phyloP scores from a whole-genome alignment of 768 basidiomycete genomes.

The Mycena maculata region DNA sequence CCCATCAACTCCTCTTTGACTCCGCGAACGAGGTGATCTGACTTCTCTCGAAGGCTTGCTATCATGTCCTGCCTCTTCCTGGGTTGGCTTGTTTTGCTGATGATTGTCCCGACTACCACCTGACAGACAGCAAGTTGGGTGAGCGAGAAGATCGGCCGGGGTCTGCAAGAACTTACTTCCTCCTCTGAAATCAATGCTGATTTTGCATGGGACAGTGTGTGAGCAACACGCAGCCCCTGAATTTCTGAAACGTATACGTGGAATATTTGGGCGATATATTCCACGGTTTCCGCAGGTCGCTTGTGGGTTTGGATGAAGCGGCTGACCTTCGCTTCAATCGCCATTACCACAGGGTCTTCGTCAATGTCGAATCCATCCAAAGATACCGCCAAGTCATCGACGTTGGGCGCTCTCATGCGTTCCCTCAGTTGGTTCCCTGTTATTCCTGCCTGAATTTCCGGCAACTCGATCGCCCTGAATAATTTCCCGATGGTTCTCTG shows the following conservation, averaged over 20 bases:
- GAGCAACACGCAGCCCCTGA: constrained; percentile 57
- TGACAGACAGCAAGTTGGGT: too few relatives aligned
- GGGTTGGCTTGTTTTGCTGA: constrained; percentile 70
- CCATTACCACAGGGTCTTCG: constrained; percentile 39
- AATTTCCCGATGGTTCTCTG: constrained; percentile 67
- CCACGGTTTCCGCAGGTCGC: constrained; percentile 36
- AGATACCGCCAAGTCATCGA: constrained; percentile 39
- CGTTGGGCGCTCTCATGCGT: constrained; percentile 27
- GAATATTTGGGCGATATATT: constrained; percentile 50
- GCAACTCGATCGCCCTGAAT: constrained; percentile 70
- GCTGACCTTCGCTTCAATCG: constrained; percentile 41
- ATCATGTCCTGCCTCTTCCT: constrained; percentile 65
- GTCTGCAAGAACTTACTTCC: too few relatives aligned
- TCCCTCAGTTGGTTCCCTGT: constrained; percentile 32
- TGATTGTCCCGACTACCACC: constrained; percentile 73
- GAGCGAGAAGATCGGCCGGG: too few relatives aligned
- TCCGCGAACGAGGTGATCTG: constrained; percentile 60
- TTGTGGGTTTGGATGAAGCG: constrained; percentile 45
- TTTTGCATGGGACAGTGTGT: constrained; percentile 58
- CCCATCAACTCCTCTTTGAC: constrained; percentile 64
- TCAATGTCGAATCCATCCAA: constrained; percentile 33
- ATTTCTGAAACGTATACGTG: constrained; percentile 59
- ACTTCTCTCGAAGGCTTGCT: constrained; percentile 66
- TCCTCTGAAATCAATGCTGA: constrained; percentile 65
- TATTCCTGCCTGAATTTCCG: constrained; percentile 35